Evolutionary conservation across 2,329 filamentous ascomycete species (phyloP), one percentile per base, ranked within the genome.

Genomic region (Corinectria fuckeliana): DNA sequence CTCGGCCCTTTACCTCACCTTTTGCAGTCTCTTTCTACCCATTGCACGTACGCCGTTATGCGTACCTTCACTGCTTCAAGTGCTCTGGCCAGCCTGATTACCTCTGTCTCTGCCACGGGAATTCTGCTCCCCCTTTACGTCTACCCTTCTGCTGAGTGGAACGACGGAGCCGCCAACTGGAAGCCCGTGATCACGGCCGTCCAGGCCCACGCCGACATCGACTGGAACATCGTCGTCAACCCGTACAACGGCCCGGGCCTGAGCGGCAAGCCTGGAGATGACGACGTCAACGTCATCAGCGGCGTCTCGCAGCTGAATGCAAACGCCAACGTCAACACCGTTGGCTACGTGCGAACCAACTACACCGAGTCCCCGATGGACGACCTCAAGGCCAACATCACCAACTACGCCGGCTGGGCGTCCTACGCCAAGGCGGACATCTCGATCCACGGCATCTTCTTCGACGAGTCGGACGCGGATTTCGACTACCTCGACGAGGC

Each of bases 281-380:
- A 58, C 28, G 68, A 70, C 30, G 23, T 32, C 20, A 69, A 69
- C 60, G 60, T 64, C 44, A 64, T 69, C 28, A 56, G 61, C 32
- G 67, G 65, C 23, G 48, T 65, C 5, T 64, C 66, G 10, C 58
- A 65, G 39, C 62, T 69, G 11, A 70, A 70, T 38, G 51, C 52
- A 3, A 56, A 61, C 18, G 6, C 11, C 13, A 70, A 70, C 14
- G 60, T 69, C 11, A 60, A 65, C 8, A 68, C 64, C 2, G 53
- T 70, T 5, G 67, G 68, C n/a, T 69, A 69, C 23, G 66, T 69
- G 4, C 64, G 61, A 18, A 70, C 64, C 6, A 47, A 64, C 50
- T 69, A 68, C 38, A 42, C 47, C 23, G 51, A 34, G 14, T 34
- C 61, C 2, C 26, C 64, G 3, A 60, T 65, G 47, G 56, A 62